phyloP scores from a whole-genome alignment of 2,329 filamentous ascomycete genomes.

The Penicillium sp. region DNA sequence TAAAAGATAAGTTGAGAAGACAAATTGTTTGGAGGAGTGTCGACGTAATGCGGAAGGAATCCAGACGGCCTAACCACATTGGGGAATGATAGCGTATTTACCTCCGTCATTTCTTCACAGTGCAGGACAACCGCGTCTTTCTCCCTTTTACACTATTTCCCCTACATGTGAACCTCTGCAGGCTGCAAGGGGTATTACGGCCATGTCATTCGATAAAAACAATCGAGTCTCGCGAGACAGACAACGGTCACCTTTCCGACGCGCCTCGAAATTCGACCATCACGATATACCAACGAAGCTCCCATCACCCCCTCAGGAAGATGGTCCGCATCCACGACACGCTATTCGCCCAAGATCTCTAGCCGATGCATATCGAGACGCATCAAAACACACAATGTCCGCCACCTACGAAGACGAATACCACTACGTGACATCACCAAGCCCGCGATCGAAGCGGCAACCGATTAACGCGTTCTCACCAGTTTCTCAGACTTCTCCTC shows the following conservation, averaged over 20 bases:
- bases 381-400: constrained; percentile 29
- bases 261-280: constrained; percentile 29
- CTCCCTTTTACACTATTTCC: not conserved
- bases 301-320: constrained; percentile 26
- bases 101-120: constrained; percentile 4
- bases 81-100: constrained; percentile 23
- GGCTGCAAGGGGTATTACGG: constrained; percentile 10
- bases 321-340: constrained; percentile 31
- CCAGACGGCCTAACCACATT: constrained; percentile 17
- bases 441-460: constrained; percentile 30
- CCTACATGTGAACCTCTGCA: constrained; percentile 7
- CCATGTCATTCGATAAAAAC: constrained; percentile 34
- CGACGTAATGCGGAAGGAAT: constrained; percentile 3
- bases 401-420: constrained; percentile 14
- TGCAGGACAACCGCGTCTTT: not conserved
- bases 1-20: not conserved
- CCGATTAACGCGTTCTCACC: constrained; percentile 30
- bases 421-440: constrained; percentile 26
- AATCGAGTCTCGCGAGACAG: constrained; percentile 28
- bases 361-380: constrained; percentile 40
- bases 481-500: constrained; percentile 34
- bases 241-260: constrained; percentile 34
- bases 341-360: constrained; percentile 40
- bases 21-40: not conserved
- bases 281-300: constrained; percentile 32